These are phyloP conservation scores for Thelephora ganbajun DNA, from an alignment of 768 basidiomycete genomes.

Conservation along the genomic window DNA sequence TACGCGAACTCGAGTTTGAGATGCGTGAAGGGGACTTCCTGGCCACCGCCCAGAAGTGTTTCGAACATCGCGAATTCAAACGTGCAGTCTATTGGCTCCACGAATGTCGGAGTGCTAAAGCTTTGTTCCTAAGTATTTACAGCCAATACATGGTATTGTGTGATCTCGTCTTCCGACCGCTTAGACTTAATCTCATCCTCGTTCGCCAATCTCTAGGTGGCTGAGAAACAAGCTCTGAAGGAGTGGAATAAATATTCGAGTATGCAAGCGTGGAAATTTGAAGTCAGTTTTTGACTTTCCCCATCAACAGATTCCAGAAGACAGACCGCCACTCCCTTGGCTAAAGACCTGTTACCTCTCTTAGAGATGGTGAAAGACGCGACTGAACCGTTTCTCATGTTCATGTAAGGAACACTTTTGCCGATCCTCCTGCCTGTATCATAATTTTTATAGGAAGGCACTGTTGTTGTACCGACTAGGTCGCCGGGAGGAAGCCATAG, in stretches of 20 bases:
- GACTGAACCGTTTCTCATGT: conserved; percentile 72
- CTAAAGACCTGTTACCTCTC: conserved; percentile 40
- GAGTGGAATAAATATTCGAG: conserved; percentile 80
- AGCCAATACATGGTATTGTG: conserved; percentile 71
- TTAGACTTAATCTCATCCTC: conserved; percentile 4
- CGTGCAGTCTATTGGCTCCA: conserved; percentile 55
- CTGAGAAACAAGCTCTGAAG: conserved; percentile 69
- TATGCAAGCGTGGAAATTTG: conserved; percentile 18
- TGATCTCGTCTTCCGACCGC: background rate
- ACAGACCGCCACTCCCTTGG: conserved; percentile 55
- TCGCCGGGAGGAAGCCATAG: conserved; percentile 77
- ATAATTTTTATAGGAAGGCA: conserved; percentile 43
- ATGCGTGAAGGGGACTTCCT: conserved; percentile 59
- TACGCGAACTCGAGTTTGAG: conserved; percentile 34
- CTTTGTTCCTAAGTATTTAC: conserved; percentile 67
- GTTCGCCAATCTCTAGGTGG: conserved; percentile 35
- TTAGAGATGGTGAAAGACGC: conserved; percentile 42
- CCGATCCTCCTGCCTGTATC: conserved; percentile 1
- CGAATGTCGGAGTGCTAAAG: conserved; percentile 55
- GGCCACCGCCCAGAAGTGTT: conserved; percentile 54
- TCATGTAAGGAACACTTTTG: conserved; percentile 40
- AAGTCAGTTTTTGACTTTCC: background rate
- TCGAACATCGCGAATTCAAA: conserved; percentile 66
- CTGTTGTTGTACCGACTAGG: conserved; percentile 70
- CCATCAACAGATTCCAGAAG: conserved; percentile 42